Evolutionary conservation across 331 rosid genomes (phyloP), one percentile per base, ranked within the genome.

Genomic region (Acacia concinna): DNA sequence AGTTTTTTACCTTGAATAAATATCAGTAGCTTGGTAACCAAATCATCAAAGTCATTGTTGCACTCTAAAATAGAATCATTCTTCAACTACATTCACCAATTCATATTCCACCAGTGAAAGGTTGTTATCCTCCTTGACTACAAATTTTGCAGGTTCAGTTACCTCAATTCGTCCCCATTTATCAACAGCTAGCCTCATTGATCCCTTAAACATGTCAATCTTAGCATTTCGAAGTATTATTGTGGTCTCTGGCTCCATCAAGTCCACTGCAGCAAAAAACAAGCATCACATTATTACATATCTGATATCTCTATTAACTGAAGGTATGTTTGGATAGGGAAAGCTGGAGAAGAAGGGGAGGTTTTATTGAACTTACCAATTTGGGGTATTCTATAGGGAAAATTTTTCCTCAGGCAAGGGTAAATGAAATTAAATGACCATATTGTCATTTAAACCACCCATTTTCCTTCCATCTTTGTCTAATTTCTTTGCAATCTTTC

Each of bases 171-270:
- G 82, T 37, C 87, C 87, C 87, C 87, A 84, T 84, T 84, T 80
- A 65, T 84, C 87, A 66, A 84, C 85, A 17, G 87, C 87, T 15
- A 84, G 74, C 87, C 87, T 76, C 87, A 84, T 84, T n/a, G 87
- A 84, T n/a, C 87, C 87, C 80, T 84, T 84, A 21, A 84, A 84
- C 87, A 84, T 84, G 87, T 84, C 87, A 56, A 84, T 84, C 82
- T 84, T 84, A 44, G 87, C 87, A 23, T 84, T 84, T 0, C 87
- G 84, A 76, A 84, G 62, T 56, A 84, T 77, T 28, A 84, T 77
- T 7, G 87, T 84, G 28, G 35, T 11, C 5, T 52, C 87, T 0
- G 78, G 63, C 77, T 84, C 77, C 87, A 84, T 73, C 54, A 77
- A 56, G 49, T 84, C 87, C 66, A 84, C 87, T 84, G 85, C 40